Evolutionary conservation across 495 filamentous ascomycete species (phyloP), one percentile per base, ranked within the genome.

Genomic region (Penicillium odoratum): DNA sequence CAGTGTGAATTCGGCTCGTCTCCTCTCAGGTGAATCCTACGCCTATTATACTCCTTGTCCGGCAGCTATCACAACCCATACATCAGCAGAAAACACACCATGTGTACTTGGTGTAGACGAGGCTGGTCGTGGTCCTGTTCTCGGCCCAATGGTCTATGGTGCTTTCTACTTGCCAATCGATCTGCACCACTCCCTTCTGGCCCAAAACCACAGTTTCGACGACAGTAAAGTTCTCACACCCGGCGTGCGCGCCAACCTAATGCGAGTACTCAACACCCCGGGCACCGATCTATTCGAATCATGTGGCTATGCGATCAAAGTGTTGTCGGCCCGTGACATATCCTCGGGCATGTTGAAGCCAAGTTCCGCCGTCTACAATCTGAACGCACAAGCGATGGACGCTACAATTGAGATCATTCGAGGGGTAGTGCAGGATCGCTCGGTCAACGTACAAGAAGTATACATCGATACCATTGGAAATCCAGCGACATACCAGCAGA

Each of bases 321-420:
- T 87, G 11, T 86, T 98, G 54, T 96, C 92, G 4, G 90, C 92
- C 13, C 84, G 90, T 36, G 89, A 93, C 70, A 96, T 96, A 52
- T 81, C 82, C 18, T 81, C 90, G 2, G 85, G 87, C 49, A 95
- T 96, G 88, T 81, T 97, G 69, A 79, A 81, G 29, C 79, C 91
- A 11, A 61, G 70, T 42, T 70, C 71, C 0, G 82, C 79, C 4
- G 76, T 79, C 0, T 97, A 97, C 74, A 98, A 98, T 68, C 81
- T 98, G 53, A 98, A 98, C 74, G 92, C 92, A n/a, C 94, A 98
- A 72, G 94, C 94, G 1, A 88, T 96, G 82, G 93, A 98, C 74
- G 92, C 94, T 0, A 98, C 94, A 1, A 82, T 95, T n/a, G 83
- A 82, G 18, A 76, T 98, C 55, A 93, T 98, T 51, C 72, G 84